Evolutionary conservation across 352 stramenopile genomes (phyloP).

Genomic region (Pythium dissotocum): DNA sequence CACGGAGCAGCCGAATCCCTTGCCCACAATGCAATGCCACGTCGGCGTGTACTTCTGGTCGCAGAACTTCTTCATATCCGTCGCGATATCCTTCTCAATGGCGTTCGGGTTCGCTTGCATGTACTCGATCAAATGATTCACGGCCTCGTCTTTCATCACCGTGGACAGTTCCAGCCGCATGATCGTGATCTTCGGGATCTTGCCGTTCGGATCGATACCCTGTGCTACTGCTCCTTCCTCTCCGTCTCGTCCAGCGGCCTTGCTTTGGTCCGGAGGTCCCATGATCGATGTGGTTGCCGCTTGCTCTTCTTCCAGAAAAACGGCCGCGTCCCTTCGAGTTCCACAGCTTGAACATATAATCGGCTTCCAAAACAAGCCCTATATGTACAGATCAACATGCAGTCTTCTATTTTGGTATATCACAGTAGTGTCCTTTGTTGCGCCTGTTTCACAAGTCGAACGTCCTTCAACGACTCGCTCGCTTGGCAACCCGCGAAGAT

Average conservation of each 20-base stretch:
- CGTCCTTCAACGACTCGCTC: not conserved
- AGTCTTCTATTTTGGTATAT: not conserved
- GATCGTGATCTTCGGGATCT: conserved; percentile 65
- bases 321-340: not conserved
- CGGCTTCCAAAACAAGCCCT: not conserved
- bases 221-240: conserved; percentile 5
- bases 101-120: conserved; percentile 38
- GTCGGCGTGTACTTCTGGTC: conserved; percentile 95
- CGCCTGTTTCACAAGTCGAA: conserved; percentile 5
- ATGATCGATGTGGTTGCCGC: conserved; percentile 24
- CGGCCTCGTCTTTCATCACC: conserved; percentile 71
- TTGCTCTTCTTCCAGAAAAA: not conserved
- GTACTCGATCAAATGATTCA: conserved; percentile 43
- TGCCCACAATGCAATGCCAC: conserved; percentile 94
- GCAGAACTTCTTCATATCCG: conserved; percentile 99
- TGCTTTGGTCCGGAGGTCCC: conserved; percentile 51
- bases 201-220: conserved; percentile 24
- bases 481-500: conserved; percentile 21
- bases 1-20: conserved; percentile 89
- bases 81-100: conserved; percentile 96
- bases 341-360: not conserved
- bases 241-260: conserved; percentile 23
- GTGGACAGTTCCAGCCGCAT: conserved; percentile 67
- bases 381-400: not conserved
- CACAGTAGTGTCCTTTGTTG: not conserved